These are phyloP conservation scores for Ophiostoma angusticollis DNA, from an alignment of 2,329 filamentous ascomycete genomes.

Conservation along the genomic window DNA sequence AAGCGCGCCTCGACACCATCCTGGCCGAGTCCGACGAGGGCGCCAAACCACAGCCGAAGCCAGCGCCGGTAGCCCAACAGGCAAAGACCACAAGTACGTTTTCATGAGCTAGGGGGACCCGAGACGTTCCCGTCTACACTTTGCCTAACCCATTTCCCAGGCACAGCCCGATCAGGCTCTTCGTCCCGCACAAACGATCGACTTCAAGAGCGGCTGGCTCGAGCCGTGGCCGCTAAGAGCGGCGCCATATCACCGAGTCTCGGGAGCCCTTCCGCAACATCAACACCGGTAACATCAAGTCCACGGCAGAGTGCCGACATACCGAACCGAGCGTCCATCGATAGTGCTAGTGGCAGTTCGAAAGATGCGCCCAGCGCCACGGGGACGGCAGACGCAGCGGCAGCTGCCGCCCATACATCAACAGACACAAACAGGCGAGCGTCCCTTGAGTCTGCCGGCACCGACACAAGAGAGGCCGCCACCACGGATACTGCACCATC, in stretches of 20 bases:
- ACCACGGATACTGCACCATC: background rate
- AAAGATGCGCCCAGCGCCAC: constrained; percentile 3
- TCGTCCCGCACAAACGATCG: constrained; percentile 59
- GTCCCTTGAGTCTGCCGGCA: constrained; percentile 4
- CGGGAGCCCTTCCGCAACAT: constrained; percentile 30
- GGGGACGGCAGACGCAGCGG: background rate
- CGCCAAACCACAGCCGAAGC: constrained; percentile 9
- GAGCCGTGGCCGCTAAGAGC: constrained; percentile 66
- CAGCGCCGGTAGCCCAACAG: constrained; percentile 15
- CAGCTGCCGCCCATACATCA: constrained; percentile 3
- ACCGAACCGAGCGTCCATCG: constrained; percentile 20
- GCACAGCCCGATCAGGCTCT: constrained; percentile 50
- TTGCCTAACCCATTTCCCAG: constrained; percentile 16
- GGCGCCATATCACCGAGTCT: constrained; percentile 29
- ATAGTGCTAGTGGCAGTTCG: constrained; percentile 16
- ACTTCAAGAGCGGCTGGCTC: constrained; percentile 78
- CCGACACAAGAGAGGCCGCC: background rate
- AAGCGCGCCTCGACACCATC: constrained; percentile 85
- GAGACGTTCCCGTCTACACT: background rate
- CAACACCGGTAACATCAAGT: constrained; percentile 27
- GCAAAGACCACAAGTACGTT: constrained; percentile 23
- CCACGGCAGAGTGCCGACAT: constrained; percentile 30
- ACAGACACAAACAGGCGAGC: constrained; percentile 13
- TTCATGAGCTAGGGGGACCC: background rate
- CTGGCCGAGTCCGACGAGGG: constrained; percentile 63